Evolutionary conservation across 2,329 filamentous ascomycete species (phyloP), one percentile per base, ranked within the genome.

Genomic region (Xylariaceae sp.): DNA sequence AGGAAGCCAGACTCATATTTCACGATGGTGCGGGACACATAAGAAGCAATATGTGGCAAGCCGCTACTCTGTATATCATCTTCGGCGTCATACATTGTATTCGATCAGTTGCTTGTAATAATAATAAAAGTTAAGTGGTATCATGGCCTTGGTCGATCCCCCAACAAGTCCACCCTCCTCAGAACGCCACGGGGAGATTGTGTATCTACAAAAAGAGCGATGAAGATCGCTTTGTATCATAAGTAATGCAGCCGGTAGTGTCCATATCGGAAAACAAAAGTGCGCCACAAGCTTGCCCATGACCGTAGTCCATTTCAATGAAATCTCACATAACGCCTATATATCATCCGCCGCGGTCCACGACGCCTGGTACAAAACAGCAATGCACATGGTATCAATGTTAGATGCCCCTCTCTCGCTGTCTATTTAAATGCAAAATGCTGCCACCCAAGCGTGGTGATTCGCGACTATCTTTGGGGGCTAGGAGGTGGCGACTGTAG

Each of bases 321-420:
- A 47, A 44, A 37, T 39, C 10, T 48, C 36, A 30, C 30, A 40
- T 21, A 60, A 59, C 58, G 55, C 55, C 58, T 43, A 47, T 55
- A 41, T 21, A 46, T 43, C 49, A 33, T 16, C 46, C 36, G 57
- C 54, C 45, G 43, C 49, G 57, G 52, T 48, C 58, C 55, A 50
- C 55, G 57, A 64, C 62, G 62, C 63, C 63, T 24, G 53, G 64
- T 66, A 57, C 59, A 66, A 66, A 66, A 64, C 45, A 53, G 53
- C 35, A 59, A 61, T 57, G 53, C 49, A 50, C 43, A 36, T 57
- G 53, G 56, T 59, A 67, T 65, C 64, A 58, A 49, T 47, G 43
- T 57, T 60, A 56, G 41, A 60, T 61, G 58, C 50, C 57, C 55
- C 50, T 57, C 60, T 59, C 53, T 57, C 61, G 47, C 60, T 55